Percentiles rank a stretch among this genome's conserved stretches.
These are phyloP conservation scores for Macrophomina tecta DNA, from an alignment of 2,329 filamentous ascomycete species.

Conservation along the genomic window DNA sequence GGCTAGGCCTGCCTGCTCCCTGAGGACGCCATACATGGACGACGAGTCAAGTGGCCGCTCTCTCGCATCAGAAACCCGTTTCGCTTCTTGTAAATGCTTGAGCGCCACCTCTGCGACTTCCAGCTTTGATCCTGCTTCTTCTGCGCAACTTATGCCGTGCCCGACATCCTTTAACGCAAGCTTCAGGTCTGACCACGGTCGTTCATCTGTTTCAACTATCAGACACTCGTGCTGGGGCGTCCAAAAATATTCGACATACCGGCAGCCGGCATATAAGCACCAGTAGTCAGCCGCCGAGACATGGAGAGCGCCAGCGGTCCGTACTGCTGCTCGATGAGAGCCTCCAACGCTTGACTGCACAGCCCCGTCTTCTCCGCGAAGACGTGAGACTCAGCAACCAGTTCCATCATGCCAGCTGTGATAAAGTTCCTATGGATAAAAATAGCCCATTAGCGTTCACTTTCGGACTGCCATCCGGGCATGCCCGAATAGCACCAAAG, in stretches of 20 bases:
- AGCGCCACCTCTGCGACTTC: constrained; percentile 53
- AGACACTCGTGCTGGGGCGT: neutral
- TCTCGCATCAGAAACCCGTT: constrained; percentile 21
- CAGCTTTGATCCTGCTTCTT: constrained; percentile 47
- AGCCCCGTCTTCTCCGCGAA: constrained; percentile 56
- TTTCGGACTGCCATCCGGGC: neutral
- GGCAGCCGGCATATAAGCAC: constrained; percentile 36
- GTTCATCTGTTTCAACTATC: neutral
- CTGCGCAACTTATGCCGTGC: constrained; percentile 55
- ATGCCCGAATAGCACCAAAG: neutral
- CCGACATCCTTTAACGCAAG: constrained; percentile 61
- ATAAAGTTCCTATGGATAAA: constrained; percentile 54
- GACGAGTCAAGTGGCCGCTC: neutral
- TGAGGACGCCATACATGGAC: constrained; percentile 9
- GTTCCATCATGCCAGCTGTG: constrained; percentile 57
- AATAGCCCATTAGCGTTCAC: neutral
- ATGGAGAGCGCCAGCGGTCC: constrained; percentile 38
- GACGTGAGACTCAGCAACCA: constrained; percentile 58
- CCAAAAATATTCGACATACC: constrained; percentile 32
- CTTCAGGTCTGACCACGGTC: constrained; percentile 56
- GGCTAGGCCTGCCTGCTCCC: neutral
- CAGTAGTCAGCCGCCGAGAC: constrained; percentile 37
- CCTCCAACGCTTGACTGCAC: constrained; percentile 48
- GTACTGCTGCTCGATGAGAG: constrained; percentile 47
- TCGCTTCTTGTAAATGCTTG: constrained; percentile 52